Conservation (phyloP, 768 basidiomycete genomes). For the Tulasnella sp. region DNA sequence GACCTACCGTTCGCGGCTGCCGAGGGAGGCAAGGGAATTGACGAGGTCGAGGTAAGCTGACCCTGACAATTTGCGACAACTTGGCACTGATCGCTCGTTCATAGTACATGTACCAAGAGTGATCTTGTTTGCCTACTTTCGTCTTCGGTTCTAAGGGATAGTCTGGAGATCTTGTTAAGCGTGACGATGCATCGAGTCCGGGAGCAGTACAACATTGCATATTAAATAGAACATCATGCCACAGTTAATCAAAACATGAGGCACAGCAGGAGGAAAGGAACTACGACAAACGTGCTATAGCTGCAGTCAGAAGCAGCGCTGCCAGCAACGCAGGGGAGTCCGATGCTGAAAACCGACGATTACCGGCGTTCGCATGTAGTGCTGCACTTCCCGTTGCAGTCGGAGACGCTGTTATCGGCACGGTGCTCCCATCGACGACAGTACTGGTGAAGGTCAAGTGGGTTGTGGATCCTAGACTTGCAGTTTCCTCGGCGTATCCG, state of each 20-base stretch:
- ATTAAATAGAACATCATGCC: neutral
- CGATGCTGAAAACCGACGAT: neutral
- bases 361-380: neutral
- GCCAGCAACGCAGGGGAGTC: neutral
- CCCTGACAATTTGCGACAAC: neutral
- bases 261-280: neutral
- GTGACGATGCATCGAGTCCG: neutral
- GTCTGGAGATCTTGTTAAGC: neutral
- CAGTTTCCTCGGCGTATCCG: neutral
- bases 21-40: slow-evolving; percentile 54
- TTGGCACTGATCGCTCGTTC: neutral
- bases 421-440: neutral
- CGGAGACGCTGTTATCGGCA: neutral
- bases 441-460: slow-evolving; percentile 6
- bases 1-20: slow-evolving; percentile 67
- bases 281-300: neutral
- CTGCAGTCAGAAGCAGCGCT: neutral
- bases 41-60: slow-evolving; percentile 59
- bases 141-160: neutral
- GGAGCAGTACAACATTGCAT: neutral
- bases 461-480: slow-evolving; percentile 4
- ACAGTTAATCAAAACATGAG: neutral
- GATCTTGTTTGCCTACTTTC: neutral
- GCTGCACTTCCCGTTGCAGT: neutral
- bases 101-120: slow-evolving; percentile 23